These are phyloP conservation scores for Mycena citricolor DNA, from an alignment of 1,284 basidiomycete genomes.

Conservation along the genomic window DNA sequence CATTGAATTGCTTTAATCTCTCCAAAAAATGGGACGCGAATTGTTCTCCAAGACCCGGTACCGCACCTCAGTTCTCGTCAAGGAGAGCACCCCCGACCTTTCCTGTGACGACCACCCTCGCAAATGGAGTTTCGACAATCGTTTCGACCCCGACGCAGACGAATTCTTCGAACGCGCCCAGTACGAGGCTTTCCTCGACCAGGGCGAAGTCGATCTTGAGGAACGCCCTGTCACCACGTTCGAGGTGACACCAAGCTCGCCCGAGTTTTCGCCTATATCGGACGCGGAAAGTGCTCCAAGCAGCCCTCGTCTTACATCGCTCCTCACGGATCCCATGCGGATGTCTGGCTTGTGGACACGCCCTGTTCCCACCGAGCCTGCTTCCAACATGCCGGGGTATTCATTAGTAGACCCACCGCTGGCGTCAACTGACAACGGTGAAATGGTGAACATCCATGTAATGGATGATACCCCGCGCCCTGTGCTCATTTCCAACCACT, in stretches of 20 bases:
- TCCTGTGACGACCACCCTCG: conserved; percentile 32
- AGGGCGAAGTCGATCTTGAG: conserved; percentile 30
- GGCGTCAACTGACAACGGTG: too few species aligned
- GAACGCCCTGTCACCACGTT: conserved; percentile 31
- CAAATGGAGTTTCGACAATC: conserved; percentile 64
- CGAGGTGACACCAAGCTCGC: conserved; percentile 25
- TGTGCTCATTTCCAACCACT: neutral
- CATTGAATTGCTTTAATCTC: conserved; percentile 24
- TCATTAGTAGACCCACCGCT: too few species aligned
- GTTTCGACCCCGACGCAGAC: conserved; percentile 79
- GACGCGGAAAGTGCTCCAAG: conserved; percentile 39
- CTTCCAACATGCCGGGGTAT: too few species aligned
- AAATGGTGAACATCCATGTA: too few species aligned
- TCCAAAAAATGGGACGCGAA: conserved; percentile 60
- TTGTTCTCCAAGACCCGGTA: conserved; percentile 54
- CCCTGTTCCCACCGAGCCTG: too few species aligned
- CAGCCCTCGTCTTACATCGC: conserved; percentile 47
- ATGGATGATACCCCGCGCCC: neutral
- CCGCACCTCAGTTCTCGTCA: conserved; percentile 37
- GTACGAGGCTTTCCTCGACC: conserved; percentile 65
- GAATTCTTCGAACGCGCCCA: conserved; percentile 68
- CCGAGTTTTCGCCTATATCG: conserved; percentile 12
- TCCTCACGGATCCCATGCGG: conserved; percentile 38
- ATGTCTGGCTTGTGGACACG: conserved; percentile 35
- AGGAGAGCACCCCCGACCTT: conserved; percentile 31